phyloP scores from a whole-genome alignment of 1,284 basidiomycete species.

The Boletellus deceptivus region DNA sequence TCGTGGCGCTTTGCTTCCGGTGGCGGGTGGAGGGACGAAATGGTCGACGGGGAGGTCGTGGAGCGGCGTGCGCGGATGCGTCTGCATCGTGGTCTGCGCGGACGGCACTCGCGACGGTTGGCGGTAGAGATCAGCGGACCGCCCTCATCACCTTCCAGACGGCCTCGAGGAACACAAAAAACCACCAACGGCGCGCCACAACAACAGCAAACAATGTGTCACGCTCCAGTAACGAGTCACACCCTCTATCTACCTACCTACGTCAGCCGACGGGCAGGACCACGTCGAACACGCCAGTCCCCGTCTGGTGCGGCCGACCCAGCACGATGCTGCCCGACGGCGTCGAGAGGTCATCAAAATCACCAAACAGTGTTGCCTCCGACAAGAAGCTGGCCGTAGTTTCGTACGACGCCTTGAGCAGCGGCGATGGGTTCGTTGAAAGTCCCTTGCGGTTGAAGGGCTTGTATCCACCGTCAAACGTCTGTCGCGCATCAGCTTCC shows the following conservation, averaged over 20 bases:
- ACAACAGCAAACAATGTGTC: slow-evolving; percentile 29
- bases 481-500: slow-evolving; percentile 49
- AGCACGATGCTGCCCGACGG: slow-evolving; percentile 93
- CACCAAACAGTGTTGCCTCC: slow-evolving; percentile 91
- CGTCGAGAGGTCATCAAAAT: slow-evolving; percentile 88
- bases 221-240: slow-evolving; percentile 14
- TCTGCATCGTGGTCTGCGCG: slow-evolving; percentile 24
- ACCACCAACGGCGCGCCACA: slow-evolving; percentile 21
- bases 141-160: slow-evolving; percentile 24
- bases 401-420: slow-evolving; percentile 97
- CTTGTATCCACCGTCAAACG: slow-evolving; percentile 95
- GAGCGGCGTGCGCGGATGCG: slow-evolving; percentile 45
- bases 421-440: slow-evolving; percentile 85
- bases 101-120: slow-evolving; percentile 7
- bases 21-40: slow-evolving; percentile 40
- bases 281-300: slow-evolving; percentile 88
- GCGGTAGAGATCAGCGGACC: slow-evolving; percentile 26
- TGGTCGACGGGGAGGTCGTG: slow-evolving; percentile 56
- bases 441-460: slow-evolving; percentile 98
- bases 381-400: slow-evolving; percentile 96
- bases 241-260: background rate
- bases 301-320: slow-evolving; percentile 78
- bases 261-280: slow-evolving; percentile 50
- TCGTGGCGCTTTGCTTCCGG: slow-evolving; percentile 22
- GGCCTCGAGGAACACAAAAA: slow-evolving; percentile 21